Evolutionary conservation across 176 grass and related monocot genomes (phyloP), one percentile per base, ranked within the genome.

Genomic region (Aegilops speltoides): DNA sequence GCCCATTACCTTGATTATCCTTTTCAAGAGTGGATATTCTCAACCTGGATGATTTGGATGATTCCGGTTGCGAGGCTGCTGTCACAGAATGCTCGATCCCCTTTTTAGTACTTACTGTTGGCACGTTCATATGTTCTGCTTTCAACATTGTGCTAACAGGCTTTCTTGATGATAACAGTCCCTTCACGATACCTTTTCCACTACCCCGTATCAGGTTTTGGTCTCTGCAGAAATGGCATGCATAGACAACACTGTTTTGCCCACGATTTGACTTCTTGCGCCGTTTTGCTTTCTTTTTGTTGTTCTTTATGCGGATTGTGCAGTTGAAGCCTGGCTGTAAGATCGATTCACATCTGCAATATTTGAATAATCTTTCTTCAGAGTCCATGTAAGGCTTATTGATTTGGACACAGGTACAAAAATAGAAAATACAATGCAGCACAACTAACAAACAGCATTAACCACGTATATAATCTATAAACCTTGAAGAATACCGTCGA

Each of bases 261-360:
- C 60, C 79, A 59, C 8, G 67, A 13, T 75, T 91, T 79, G 76
- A 87, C 71, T 87, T 90, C 66, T 87, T 87, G n/a, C 32, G 19
- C 4, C 68, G 60, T 32, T 76, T 98, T 37, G 43, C 31, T 82
- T 93, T 95, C 15, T 77, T 92, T 83, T 5, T 60, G 62, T 76
- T 90, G 15, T 89, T 95, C 84, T 86, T 90, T 88, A 52, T 52
- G 48, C 48, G 48, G 48, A 52, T 52, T 52, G 48, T 52, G 48
- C 48, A 52, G 48, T 95, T 98, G 25, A 88, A 87, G 56, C 96
- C 93, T 57, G 96, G 91, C n/a, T 90, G 90, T 77, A 98, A 76
- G 33, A 98, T 37, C 48, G 93, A 92, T 74, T 98, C 91, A 17
- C 96, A 98, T 71, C 96, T 95, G 93, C 84, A 90, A 57, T 75